Base-by-base conservation (phyloP, 371 early-diverging fungal genomes). In the Circinella minor region DNA sequence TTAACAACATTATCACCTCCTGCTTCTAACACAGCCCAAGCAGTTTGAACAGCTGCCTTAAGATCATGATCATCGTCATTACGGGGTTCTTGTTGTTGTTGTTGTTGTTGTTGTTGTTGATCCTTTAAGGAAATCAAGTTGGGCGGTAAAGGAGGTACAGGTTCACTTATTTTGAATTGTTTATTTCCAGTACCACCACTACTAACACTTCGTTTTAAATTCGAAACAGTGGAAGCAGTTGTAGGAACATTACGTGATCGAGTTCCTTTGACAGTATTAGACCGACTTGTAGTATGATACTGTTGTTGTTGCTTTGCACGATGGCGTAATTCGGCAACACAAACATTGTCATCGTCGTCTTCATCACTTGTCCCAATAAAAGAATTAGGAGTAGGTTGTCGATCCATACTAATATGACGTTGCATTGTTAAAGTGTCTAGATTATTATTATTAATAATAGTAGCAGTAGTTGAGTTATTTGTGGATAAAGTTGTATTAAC, bases 341-440 rank as follows among this genome's bases (percentile, higher is more conserved):
- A 74, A 5, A 75, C 68, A 69, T 80, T 64, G 64, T 82, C 82
- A n/a, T 82, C 80, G 20, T 77, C 82, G 55, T 73, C 73, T 39
- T 68, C 72, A 27, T 76, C 68, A 20, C 18, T 15, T 20, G 60
- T n/a, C 18, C 36, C n/a, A 34, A 15, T 13, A 43, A 9, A 43
- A 43, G 43, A 9, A 43, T 43, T 11, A 11, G 43, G 11, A 43
- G 43, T 43, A 43, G 43, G 43, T 43, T 43, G 43, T 43, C 43
- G 43, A 43, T 43, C 11, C 43, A 39, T 15, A 51, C 20, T 47
- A 6, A 34, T 2, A 1, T 64, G 47, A 13, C 43, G 65, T 13
- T 66, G 67, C 59, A 38, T 55, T 57, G 67, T 4, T 18, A 39
- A 61, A 37, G 13, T 61, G 43, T 18, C 46, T 1, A 36, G 48